Evolutionary conservation across 2,329 filamentous ascomycete species (phyloP).

Genomic region (Alternaria rosae): DNA sequence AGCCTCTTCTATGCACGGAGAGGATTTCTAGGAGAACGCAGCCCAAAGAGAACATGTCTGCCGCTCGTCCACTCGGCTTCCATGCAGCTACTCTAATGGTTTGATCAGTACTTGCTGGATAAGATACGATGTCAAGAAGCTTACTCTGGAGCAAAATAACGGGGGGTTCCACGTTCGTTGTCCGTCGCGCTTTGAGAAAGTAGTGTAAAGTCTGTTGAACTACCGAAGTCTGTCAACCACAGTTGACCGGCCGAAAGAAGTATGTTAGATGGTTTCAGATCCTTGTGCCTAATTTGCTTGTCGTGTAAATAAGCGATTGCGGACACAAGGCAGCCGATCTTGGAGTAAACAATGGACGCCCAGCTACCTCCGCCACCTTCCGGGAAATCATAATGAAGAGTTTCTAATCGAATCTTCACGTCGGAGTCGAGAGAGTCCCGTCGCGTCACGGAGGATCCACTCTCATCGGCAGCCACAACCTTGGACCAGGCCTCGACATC

Average conservation of each 20-base stretch:
- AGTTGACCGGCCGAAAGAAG: neutral
- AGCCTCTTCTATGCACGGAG: constrained; percentile 56
- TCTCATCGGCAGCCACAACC: constrained; percentile 33
- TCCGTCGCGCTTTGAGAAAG: neutral
- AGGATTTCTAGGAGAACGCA: constrained; percentile 76
- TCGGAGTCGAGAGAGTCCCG: neutral
- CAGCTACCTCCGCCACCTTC: neutral
- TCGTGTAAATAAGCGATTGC: neutral
- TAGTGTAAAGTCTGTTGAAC: neutral
- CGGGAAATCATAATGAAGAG: neutral
- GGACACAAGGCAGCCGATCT: neutral
- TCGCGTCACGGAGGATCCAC: constrained; percentile 17
- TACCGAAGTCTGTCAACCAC: neutral
- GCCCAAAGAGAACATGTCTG: constrained; percentile 75
- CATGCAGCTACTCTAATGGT: constrained; percentile 12
- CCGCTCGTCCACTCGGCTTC: constrained; percentile 36
- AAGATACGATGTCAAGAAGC: neutral
- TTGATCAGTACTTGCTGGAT: neutral
- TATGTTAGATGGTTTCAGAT: neutral
- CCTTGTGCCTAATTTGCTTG: neutral
- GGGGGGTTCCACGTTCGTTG: constrained; percentile 7
- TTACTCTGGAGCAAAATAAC: constrained; percentile 30
- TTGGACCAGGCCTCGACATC: constrained; percentile 22
- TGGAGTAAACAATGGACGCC: neutral
- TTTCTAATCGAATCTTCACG: neutral